Evolutionary conservation across 352 stramenopile genomes (phyloP).

Genomic region (Pythium folliculosum): DNA sequence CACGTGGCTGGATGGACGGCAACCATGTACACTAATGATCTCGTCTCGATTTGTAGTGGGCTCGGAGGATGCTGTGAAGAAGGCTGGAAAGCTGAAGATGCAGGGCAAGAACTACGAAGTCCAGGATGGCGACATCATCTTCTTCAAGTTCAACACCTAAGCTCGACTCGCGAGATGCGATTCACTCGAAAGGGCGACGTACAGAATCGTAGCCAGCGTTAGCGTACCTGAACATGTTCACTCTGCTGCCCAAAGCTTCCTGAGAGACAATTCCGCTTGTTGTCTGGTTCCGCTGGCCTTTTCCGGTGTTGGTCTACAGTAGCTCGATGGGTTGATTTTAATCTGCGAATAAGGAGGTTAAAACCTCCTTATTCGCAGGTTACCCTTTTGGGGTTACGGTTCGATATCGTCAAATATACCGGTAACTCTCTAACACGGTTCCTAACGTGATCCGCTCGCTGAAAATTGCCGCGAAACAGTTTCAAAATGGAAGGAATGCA

Average conservation of each 20-base stretch:
- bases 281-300: too few species aligned
- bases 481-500: conserved; percentile 22
- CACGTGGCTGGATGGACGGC: not conserved
- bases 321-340: too few species aligned
- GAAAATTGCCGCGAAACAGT: conserved; percentile 17
- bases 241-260: not conserved
- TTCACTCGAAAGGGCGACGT: not conserved
- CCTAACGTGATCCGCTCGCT: not conserved
- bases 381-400: not conserved
- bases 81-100: conserved; percentile 87
- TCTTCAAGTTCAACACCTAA: conserved; percentile 94
- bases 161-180: not conserved
- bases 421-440: not conserved
- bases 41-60: conserved; percentile 49
- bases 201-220: not conserved
- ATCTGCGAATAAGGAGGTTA: too few species aligned
- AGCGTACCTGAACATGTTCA: not conserved
- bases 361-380: too few species aligned
- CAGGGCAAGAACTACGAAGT: conserved; percentile 92
- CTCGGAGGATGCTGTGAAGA: conserved; percentile 87
- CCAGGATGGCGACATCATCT: conserved; percentile 89
- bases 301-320: too few species aligned
- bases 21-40: not conserved
- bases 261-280: not conserved
- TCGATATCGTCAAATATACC: too few species aligned